Evolutionary conservation across 305 asterid species (phyloP).

Genomic region (Galium porrigens): DNA sequence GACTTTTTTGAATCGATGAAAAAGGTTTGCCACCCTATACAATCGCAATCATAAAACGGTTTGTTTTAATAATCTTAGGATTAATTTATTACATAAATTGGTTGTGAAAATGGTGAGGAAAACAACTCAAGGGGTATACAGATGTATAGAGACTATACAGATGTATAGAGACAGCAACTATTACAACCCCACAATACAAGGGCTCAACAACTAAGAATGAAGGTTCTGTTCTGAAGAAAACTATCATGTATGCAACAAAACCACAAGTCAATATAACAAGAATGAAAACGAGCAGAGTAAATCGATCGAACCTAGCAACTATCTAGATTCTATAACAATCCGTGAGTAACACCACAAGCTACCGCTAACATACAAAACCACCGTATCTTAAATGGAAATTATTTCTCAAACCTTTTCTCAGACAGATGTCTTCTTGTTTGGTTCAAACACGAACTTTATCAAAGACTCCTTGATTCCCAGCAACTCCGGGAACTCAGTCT

Average conservation of each 20-base stretch:
- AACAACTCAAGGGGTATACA: neutral
- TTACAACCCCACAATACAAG: slow-evolving; percentile 10
- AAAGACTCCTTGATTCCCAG: slow-evolving; percentile 67
- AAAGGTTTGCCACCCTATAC: neutral
- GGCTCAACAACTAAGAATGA: slow-evolving; percentile 1
- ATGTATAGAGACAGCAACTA: slow-evolving; percentile 1
- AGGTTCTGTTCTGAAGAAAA: neutral
- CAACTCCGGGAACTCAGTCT: slow-evolving; percentile 71
- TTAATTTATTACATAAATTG: neutral
- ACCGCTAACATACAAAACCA: slow-evolving; percentile 10
- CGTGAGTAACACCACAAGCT: slow-evolving; percentile 9
- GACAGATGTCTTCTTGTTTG: slow-evolving; percentile 56
- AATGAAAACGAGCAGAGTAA: neutral
- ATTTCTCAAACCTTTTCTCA: slow-evolving; percentile 15
- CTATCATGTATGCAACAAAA: neutral
- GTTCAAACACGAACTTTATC: slow-evolving; percentile 66
- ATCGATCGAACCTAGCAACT: slow-evolving; percentile 9
- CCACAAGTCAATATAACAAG: neutral
- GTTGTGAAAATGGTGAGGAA: neutral
- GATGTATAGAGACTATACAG: neutral
- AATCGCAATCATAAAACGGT: too few species aligned
- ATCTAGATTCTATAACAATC: slow-evolving; percentile 16
- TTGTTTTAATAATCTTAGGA: neutral
- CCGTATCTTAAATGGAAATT: slow-evolving; percentile 8
- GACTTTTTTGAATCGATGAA: too few species aligned